Conservation (phyloP, 2,329 filamentous ascomycete genomes). For the Aspergillus novofumigatus region DNA sequence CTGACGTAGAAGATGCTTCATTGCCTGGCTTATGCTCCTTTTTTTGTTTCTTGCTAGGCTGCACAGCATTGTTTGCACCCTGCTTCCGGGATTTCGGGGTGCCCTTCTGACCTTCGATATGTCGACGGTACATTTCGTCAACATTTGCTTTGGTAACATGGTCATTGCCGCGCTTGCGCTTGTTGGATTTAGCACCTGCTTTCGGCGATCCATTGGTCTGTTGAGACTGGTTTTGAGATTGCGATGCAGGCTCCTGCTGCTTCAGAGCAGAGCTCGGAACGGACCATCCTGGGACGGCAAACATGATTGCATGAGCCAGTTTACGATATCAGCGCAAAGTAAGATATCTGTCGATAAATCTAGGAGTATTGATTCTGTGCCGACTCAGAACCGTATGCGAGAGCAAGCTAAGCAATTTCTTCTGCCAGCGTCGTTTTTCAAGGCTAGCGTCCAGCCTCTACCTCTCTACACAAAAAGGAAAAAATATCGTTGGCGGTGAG, state of each 20-base stretch:
- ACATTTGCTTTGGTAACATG: conserved; percentile 66
- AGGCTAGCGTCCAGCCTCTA: not conserved
- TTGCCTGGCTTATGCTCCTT: conserved; percentile 24
- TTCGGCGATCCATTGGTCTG: conserved; percentile 24
- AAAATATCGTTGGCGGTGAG: conserved; percentile 10
- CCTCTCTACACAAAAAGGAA: not conserved
- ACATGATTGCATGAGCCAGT: conserved; percentile 54
- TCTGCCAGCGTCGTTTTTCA: not conserved
- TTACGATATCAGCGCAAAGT: not conserved
- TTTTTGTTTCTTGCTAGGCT: conserved; percentile 26
- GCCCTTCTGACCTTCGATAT: conserved; percentile 64
- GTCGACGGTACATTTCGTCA: conserved; percentile 70
- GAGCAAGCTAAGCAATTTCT: not conserved
- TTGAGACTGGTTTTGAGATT: conserved; percentile 57
- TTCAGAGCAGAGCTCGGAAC: conserved; percentile 69
- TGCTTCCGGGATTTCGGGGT: conserved; percentile 36
- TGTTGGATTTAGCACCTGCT: conserved; percentile 42
- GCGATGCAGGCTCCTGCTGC: conserved; percentile 52
- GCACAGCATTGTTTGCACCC: conserved; percentile 19
- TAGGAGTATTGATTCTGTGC: not conserved
- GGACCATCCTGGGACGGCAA: conserved; percentile 90
- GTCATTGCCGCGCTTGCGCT: conserved; percentile 46
- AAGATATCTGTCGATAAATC: not conserved
- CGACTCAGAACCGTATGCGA: not conserved
- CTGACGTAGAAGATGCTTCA: conserved; percentile 4